Conservation (phyloP, 352 stramenopile species). For the Pythium folliculosum region DNA sequence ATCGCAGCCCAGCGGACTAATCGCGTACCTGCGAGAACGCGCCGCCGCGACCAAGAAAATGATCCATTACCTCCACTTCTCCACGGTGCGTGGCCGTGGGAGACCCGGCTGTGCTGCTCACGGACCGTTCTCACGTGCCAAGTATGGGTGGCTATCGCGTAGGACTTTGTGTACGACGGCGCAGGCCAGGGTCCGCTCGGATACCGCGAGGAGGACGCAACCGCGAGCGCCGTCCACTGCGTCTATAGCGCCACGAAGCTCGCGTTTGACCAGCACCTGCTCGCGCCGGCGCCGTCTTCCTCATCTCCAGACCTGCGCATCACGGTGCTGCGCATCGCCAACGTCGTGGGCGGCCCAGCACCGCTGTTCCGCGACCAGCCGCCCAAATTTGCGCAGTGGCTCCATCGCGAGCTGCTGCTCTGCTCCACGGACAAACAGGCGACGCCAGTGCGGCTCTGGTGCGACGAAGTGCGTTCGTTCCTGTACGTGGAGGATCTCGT, state of each 20-base stretch:
- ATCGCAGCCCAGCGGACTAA: slow-evolving; percentile 37
- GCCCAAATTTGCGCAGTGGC: slow-evolving; percentile 70
- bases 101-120: neutral
- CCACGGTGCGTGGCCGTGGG: slow-evolving; percentile 35
- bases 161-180: slow-evolving; percentile 74
- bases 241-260: slow-evolving; percentile 58
- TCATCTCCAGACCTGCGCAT: slow-evolving; percentile 11
- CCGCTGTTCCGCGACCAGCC: slow-evolving; percentile 40
- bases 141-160: too few relatives aligned
- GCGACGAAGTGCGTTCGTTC: slow-evolving; percentile 67
- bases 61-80: slow-evolving; percentile 60
- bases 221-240: slow-evolving; percentile 1
- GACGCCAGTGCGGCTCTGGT: slow-evolving; percentile 48
- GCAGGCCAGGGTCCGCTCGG: slow-evolving; percentile 19
- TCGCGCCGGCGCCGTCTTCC: neutral
- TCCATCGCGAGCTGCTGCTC: slow-evolving; percentile 47
- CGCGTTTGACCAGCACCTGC: slow-evolving; percentile 47
- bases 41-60: neutral
- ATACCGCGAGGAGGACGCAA: slow-evolving; percentile 43
- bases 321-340: slow-evolving; percentile 56
- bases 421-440: neutral
- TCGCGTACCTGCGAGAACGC: slow-evolving; percentile 34
- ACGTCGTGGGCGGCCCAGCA: slow-evolving; percentile 50
- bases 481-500: slow-evolving; percentile 57
- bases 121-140: neutral